Base-by-base conservation (phyloP, 345 rosid species). In the Anastatica hierochuntica region DNA sequence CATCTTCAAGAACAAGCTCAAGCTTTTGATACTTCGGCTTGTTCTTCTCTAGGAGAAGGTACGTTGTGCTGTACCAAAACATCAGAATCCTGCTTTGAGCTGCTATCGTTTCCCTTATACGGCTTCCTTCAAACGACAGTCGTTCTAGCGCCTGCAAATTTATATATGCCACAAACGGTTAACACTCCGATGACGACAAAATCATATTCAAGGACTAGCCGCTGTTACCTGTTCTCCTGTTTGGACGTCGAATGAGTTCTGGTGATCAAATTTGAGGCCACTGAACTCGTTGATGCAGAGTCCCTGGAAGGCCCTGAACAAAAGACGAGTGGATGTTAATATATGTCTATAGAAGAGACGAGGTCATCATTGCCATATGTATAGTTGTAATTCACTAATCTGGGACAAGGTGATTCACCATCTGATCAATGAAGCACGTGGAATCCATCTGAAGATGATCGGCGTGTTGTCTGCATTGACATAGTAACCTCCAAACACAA, bases 241-340 rank as follows among this genome's bases (percentile, higher is more conserved):
- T 72, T 82, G 90, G 67, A 82, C 57, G 66, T 92, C 94, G 60
- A 84, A 79, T 24, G 94, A 65, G 59, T 79, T 70, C 66, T 81
- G 90, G 54, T 75, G 86, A 37, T 87, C 96, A 58, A 92, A 92
- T 68, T 78, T 44, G 69, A 90, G 95, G 58, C 95, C 95, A 0
- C 63, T 72, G 56, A 92, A 84, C 63, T 92, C 98, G 52, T 92
- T 88, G 79, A 92, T 78, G 71, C 88, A 87, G 54, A 92, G 88
- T 49, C 98, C 98, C 75, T 92, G 88, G 69, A 84, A 90, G 24
- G 98, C 96, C 98, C 98, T 90, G 84, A 66, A 69, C 43, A 62
- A 60, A 61, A 21, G 24, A 47, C 11, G 6, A 16, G 37, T 38
- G 24, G 55, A 24, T 56, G 36, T 14, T 29, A 5, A 31, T 20